phyloP scores from a whole-genome alignment of 805 yeast species.

The Blastobotrys robertii region DNA sequence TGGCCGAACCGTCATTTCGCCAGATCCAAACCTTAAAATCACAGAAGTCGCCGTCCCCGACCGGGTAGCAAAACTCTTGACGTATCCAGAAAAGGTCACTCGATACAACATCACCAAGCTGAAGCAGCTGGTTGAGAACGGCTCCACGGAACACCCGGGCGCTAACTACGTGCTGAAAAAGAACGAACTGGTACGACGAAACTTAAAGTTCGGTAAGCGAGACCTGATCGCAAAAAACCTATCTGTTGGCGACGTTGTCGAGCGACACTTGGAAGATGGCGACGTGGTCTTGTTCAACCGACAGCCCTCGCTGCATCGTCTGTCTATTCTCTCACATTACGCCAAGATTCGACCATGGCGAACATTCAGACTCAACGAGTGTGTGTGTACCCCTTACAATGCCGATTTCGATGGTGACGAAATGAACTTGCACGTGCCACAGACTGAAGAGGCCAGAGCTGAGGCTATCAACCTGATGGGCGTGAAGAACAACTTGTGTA shows the following conservation, averaged over 20 bases:
- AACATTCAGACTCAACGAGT: conserved; percentile 91
- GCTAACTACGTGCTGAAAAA: conserved; percentile 85
- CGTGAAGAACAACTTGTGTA: conserved; percentile 84
- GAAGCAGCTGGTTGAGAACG: conserved; percentile 64
- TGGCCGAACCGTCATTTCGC: conserved; percentile 96
- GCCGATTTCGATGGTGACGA: conserved; percentile 99
- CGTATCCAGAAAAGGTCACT: conserved; percentile 93
- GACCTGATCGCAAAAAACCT: conserved; percentile 64
- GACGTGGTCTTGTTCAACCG: conserved; percentile 93
- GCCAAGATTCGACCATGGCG: conserved; percentile 98
- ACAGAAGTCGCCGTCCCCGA: conserved; percentile 99
- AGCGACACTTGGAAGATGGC: conserved; percentile 95
- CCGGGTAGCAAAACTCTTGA: conserved; percentile 86
- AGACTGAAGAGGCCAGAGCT: conserved; percentile 96
- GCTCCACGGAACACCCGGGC: conserved; percentile 90
- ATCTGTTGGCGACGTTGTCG: conserved; percentile 85
- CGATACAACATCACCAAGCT: conserved; percentile 75
- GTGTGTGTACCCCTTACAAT: conserved; percentile 98
- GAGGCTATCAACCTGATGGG: conserved; percentile 99
- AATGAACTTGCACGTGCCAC: conserved; percentile 98
- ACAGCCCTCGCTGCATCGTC: conserved; percentile 94
- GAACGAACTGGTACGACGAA: conserved; percentile 78
- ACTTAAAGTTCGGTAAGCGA: conserved; percentile 81
- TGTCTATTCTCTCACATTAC: conserved; percentile 88
- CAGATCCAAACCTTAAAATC: conserved; percentile 89